phyloP scores from a whole-genome alignment of 805 yeast species.

The Candida sithepensis region DNA sequence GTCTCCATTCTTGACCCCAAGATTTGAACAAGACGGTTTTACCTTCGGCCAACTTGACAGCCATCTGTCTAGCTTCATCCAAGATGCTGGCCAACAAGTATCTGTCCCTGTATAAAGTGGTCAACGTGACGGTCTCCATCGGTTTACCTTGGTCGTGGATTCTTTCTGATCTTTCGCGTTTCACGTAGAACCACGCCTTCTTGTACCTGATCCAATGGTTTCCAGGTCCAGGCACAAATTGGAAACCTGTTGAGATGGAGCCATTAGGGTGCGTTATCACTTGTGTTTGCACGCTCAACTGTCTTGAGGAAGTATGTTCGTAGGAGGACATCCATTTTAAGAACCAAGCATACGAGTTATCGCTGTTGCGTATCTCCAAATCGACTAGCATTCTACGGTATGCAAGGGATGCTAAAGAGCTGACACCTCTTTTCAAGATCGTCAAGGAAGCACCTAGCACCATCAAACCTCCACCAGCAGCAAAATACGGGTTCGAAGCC shows the following conservation, averaged over 20 bases:
- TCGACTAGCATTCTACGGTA: conserved; percentile 87
- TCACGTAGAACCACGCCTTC: conserved; percentile 85
- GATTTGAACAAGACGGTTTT: conserved; percentile 91
- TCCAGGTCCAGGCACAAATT: conserved; percentile 97
- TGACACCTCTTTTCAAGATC: conserved; percentile 63
- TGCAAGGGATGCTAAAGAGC: conserved; percentile 59
- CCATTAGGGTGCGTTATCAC: conserved; percentile 91
- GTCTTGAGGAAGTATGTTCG: conserved; percentile 72
- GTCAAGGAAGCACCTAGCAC: conserved; percentile 88
- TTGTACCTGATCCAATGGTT: conserved; percentile 81
- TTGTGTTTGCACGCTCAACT: conserved; percentile 84
- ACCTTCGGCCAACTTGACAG: conserved; percentile 80
- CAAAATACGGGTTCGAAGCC: conserved; percentile 79
- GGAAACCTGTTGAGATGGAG: conserved; percentile 78
- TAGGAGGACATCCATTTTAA: conserved; percentile 92
- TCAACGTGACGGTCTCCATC: conserved; percentile 91
- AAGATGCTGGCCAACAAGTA: conserved; percentile 60
- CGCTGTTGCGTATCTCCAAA: conserved; percentile 88
- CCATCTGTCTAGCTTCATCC: conserved; percentile 80
- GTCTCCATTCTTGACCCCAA: conserved; percentile 99
- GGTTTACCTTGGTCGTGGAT: conserved; percentile 91
- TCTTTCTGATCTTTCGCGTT: conserved; percentile 86
- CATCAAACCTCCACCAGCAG: conserved; percentile 99
- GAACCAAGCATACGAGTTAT: conserved; percentile 92
- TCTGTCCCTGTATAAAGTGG: conserved; percentile 83